Evolutionary conservation across 495 filamentous ascomycete genomes (phyloP), one percentile per base, ranked within the genome.

Genomic region (Xeromyces bisporus): DNA sequence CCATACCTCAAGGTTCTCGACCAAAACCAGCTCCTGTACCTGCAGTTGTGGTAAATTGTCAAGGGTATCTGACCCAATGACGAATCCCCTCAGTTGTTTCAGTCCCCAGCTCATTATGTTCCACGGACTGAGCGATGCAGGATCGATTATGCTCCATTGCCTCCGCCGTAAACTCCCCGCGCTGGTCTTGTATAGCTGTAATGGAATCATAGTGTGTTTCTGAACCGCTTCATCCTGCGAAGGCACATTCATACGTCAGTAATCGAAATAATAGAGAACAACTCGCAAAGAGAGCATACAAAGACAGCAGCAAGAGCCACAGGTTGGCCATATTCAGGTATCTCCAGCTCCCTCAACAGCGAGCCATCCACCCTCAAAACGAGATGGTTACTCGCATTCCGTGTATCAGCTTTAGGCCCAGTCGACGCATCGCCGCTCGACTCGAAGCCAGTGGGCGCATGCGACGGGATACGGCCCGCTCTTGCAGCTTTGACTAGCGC

Each of bases 221-320:
- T 55, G 53, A 2, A 89, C 48, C 0, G 81, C 77, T 36, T 96
- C 87, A 17, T 71, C 63, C 53, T 73, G 34, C 16, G 26, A 5
- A 15, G 6, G 13, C 2, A 10, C 30, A 27, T 26, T 1, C 33
- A 12, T 13, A 23, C 4, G 20, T 21, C 9, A 21, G 20, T 9
- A n/a, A n/a, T n/a, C n/a, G n/a, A n/a, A n/a, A n/a, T n/a, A n/a
- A n/a, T n/a, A n/a, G n/a, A n/a, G n/a, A n/a, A n/a, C n/a, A n/a
- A n/a, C n/a, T n/a, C n/a, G n/a, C n/a, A n/a, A n/a, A 5, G 9
- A 39, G 11, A 29, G 51, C 63, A 18, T 58, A 74, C 71, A 45
- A 96, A 58, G 24, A 87, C 89, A 14, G 75, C 66, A 2, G 75
- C 77, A 2, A 97, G 56, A 6, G 77, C 82, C n/a, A 87, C 62